Evolutionary conservation across 2,329 filamentous ascomycete species (phyloP).

Genomic region (Aspergillus novoparasiticus): DNA sequence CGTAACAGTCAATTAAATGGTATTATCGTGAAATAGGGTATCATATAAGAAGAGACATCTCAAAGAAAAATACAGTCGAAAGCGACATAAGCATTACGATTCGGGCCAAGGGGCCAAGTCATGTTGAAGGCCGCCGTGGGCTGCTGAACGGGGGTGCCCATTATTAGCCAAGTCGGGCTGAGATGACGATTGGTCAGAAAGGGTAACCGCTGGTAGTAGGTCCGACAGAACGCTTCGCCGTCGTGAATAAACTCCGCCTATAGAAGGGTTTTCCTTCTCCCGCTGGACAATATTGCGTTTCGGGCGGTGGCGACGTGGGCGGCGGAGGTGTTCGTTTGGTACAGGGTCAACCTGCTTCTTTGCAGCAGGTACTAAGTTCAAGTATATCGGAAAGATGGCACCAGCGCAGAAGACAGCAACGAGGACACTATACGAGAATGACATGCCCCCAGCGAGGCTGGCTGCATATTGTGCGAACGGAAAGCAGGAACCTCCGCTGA

Average conservation of each 20-base stretch:
- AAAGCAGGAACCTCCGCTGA: slow-evolving; percentile 57
- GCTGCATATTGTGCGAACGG: slow-evolving; percentile 58
- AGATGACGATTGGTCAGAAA: slow-evolving; percentile 4
- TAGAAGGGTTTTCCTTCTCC: slow-evolving; percentile 33
- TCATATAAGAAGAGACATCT: not conserved
- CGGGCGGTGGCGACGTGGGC: slow-evolving; percentile 26
- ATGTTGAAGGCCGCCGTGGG: slow-evolving; percentile 20
- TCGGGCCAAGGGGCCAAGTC: slow-evolving; percentile 24
- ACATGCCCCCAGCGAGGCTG: slow-evolving; percentile 39
- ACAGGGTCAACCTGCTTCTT: slow-evolving; percentile 56
- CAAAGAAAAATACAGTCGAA: not conserved
- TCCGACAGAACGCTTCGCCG: slow-evolving; percentile 31
- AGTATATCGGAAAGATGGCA: slow-evolving; percentile 56
- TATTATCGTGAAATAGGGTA: slow-evolving; percentile 3
- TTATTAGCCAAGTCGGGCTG: not conserved
- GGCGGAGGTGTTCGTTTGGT: slow-evolving; percentile 39
- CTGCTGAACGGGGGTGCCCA: not conserved
- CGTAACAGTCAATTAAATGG: not conserved
- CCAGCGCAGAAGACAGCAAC: slow-evolving; percentile 56
- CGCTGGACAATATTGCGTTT: slow-evolving; percentile 18
- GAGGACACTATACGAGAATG: slow-evolving; percentile 57
- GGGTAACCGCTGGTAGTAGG: slow-evolving; percentile 21
- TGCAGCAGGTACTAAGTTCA: slow-evolving; percentile 52
- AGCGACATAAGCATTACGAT: slow-evolving; percentile 10
- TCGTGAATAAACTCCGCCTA: slow-evolving; percentile 33